Base-by-base conservation (phyloP, 306 rosid genomes). In the Prosopis cineraria region DNA sequence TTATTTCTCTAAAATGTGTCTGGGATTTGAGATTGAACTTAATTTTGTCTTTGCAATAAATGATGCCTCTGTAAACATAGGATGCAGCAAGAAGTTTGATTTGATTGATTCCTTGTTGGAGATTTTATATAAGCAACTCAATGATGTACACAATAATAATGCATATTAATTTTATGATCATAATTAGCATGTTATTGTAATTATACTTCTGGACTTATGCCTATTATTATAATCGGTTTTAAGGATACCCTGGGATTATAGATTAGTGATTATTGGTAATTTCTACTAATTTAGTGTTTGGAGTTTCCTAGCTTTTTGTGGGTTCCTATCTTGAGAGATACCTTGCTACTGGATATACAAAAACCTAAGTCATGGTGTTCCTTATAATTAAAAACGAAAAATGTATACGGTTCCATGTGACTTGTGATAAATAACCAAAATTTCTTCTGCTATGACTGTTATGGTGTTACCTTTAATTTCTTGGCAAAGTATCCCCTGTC, bases 1-100 rank as follows among this genome's bases (percentile, higher is more conserved):
- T 68, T 76, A 41, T 73, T 60, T 67, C 69, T 25, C 52, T 43
- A 36, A 24, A 67, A 48, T 24, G 34, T 41, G 72, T 76, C 48
- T 6, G 68, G 37, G 24, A 60, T 52, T 30, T 31, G 68, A 72
- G 68, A 30, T 48, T 70, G 30, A 3, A 47, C 31, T 44, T 7
- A 7, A 47, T 47, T 22, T 29, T 47, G 47, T 70, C 16, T 45
- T 70, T 70, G 37, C 25, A 17, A 5, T 48, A 37, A 48, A 10
- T 31, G 3, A 43, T 47, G 56, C 27, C 52, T 3, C 29, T 31
- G 30, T 44, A 17, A 30, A 53, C 44, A 34, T 31, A 31, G 31
- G 63, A 70, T 70, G 41, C 41, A 45, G 43, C 75, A 47, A 44
- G 12, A 44, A 24, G 31, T 20, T 22, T 39, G 33, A 37, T 25